These are phyloP conservation scores for Penicillium simplicissimum DNA, from an alignment of 495 filamentous ascomycete species.

Conservation along the genomic window DNA sequence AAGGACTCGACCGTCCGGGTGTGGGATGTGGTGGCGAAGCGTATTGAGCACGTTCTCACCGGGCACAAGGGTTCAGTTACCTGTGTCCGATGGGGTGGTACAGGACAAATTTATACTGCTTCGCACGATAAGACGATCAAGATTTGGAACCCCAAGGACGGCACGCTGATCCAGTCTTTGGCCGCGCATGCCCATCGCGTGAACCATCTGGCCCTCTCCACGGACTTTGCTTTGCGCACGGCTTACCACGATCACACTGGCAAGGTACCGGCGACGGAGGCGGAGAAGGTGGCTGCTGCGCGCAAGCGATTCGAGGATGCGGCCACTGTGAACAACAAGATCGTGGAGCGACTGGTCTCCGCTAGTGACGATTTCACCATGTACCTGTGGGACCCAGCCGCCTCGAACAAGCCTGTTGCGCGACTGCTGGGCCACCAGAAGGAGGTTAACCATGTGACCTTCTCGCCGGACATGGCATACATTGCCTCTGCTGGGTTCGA, in stretches of 20 bases:
- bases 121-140: conserved; percentile 95
- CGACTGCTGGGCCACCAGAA: conserved; percentile 92
- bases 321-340: conserved; percentile 73
- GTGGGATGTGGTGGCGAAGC: conserved; percentile 79
- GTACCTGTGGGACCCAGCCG: conserved; percentile 89
- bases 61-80: conserved; percentile 87
- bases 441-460: conserved; percentile 91
- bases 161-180: conserved; percentile 76
- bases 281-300: conserved; percentile 73
- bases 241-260: conserved; percentile 84
- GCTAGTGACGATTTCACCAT: conserved; percentile 96
- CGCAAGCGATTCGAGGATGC: conserved; percentile 85
- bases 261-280: conserved; percentile 63
- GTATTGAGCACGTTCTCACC: conserved; percentile 76
- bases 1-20: conserved; percentile 89
- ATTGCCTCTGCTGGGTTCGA: conserved; percentile 91
- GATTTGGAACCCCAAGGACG: conserved; percentile 80
- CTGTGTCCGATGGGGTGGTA: conserved; percentile 94
- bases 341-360: conserved; percentile 84
- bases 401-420: conserved; percentile 79
- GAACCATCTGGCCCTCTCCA: conserved; percentile 93
- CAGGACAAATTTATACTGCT: conserved; percentile 78
- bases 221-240: conserved; percentile 86
- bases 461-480: conserved; percentile 82
- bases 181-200: conserved; percentile 90